These are phyloP conservation scores for Ambispora gerdemannii DNA, from an alignment of 192 early-diverging fungal species.

Conservation along the genomic window DNA sequence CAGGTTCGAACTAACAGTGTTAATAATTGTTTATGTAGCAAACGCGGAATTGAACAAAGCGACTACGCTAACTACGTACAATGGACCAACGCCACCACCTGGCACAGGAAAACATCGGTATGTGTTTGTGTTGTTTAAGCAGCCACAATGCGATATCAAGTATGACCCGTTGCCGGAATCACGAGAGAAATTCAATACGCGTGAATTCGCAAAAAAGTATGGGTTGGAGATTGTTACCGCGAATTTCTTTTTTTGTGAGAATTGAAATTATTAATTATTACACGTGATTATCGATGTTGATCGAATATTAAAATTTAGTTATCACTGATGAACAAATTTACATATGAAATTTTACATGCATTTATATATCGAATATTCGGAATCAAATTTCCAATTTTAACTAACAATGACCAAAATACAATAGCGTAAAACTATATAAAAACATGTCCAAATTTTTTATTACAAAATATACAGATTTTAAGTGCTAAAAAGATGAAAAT, in stretches of 20 bases:
- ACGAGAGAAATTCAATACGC: slow-evolving; percentile 35
- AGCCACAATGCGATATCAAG: slow-evolving; percentile 35
- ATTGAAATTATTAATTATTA: slow-evolving; percentile 4
- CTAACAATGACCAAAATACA: too few species aligned
- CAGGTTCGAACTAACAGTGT: background rate
- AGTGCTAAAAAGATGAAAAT: too few species aligned
- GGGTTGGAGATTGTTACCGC: slow-evolving; percentile 45
- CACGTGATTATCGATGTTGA: too few species aligned
- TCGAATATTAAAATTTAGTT: too few species aligned
- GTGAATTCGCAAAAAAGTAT: slow-evolving; percentile 40
- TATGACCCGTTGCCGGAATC: slow-evolving; percentile 15
- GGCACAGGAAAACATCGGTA: slow-evolving; percentile 58
- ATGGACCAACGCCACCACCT: slow-evolving; percentile 49
- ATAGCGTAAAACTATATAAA: too few species aligned
- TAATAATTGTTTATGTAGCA: background rate
- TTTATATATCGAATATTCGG: too few species aligned
- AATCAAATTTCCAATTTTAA: too few species aligned
- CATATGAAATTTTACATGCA: too few species aligned
- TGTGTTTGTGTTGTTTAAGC: slow-evolving; percentile 57
- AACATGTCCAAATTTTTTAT: too few species aligned
- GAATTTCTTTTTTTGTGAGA: slow-evolving; percentile 49
- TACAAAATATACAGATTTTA: too few species aligned
- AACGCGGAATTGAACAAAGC: slow-evolving; percentile 26
- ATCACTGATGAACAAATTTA: too few species aligned
- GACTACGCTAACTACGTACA: slow-evolving; percentile 38